phyloP scores from a whole-genome alignment of 1,139 yeast genomes.

The Yamadazyma songkhlaensis region DNA sequence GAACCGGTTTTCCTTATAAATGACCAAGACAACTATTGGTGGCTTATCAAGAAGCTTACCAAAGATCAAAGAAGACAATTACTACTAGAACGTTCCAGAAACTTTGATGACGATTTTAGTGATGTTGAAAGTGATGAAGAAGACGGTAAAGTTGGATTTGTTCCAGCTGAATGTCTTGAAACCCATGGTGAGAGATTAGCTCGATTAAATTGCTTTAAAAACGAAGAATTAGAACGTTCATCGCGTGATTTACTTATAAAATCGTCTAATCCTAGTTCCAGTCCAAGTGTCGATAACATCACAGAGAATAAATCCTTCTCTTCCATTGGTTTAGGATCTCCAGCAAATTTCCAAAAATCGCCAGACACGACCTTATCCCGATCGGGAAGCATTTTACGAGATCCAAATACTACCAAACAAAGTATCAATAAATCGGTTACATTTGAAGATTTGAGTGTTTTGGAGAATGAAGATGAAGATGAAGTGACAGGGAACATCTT shows the following conservation, averaged over 20 bases:
- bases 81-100: conserved; percentile 10
- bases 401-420: conserved; percentile 15
- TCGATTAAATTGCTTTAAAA: conserved; percentile 85
- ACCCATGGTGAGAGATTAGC: conserved; percentile 91
- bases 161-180: conserved; percentile 94
- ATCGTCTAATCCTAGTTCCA: conserved; percentile 8
- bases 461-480: conserved; percentile 23
- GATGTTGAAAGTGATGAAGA: conserved; percentile 41
- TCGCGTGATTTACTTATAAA: conserved; percentile 14
- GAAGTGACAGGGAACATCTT: neutral
- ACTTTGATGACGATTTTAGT: conserved; percentile 7
- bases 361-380: conserved; percentile 16
- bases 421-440: conserved; percentile 36
- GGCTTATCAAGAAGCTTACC: conserved; percentile 75
- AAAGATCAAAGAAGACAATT: conserved; percentile 30
- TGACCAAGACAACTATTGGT: conserved; percentile 95
- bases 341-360: conserved; percentile 15
- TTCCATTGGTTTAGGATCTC: conserved; percentile 14
- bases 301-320: conserved; percentile 7
- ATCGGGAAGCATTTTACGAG: conserved; percentile 17
- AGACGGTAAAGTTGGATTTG: conserved; percentile 76
- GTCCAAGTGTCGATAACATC: conserved; percentile 10
- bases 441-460: conserved; percentile 36
- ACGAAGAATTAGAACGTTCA: conserved; percentile 65
- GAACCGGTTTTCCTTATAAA: conserved; percentile 81